Conservation (phyloP, 352 stramenopile genomes). For the Phytophthora cryptogea region DNA sequence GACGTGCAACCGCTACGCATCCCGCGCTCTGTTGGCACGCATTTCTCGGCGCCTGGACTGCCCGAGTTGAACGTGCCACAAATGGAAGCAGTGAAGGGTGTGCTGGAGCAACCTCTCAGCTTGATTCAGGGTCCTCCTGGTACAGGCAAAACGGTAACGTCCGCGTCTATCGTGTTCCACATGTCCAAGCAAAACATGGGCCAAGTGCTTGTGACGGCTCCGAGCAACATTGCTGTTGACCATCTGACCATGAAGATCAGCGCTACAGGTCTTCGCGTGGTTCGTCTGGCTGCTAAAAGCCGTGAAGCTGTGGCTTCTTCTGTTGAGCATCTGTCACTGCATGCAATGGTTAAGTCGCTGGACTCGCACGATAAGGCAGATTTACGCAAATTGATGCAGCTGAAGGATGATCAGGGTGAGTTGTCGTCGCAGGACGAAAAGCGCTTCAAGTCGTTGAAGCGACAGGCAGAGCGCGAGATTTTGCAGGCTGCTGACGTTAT, state of each 20-base stretch:
- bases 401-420: constrained; percentile 97
- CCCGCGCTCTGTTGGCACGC: constrained; percentile 63
- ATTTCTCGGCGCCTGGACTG: constrained; percentile 93
- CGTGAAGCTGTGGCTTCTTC: constrained; percentile 94
- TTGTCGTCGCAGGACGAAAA: constrained; percentile 96
- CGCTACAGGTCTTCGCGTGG: constrained; percentile 96
- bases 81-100: constrained; percentile 93
- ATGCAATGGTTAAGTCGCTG: constrained; percentile 95
- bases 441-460: constrained; percentile 94
- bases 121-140: constrained; percentile 98
- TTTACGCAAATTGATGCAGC: constrained; percentile 90
- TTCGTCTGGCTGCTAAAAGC: constrained; percentile 98
- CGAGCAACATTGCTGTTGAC: constrained; percentile 99
- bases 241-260: constrained; percentile 97
- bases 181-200: constrained; percentile 98
- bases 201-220: constrained; percentile 98
- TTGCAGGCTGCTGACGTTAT: constrained; percentile 99
- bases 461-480: constrained; percentile 95
- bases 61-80: constrained; percentile 98
- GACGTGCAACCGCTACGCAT: constrained; percentile 92
- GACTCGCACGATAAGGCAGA: constrained; percentile 91
- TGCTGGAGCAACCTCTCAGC: constrained; percentile 96
- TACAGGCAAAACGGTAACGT: constrained; percentile 98
- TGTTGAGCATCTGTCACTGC: constrained; percentile 98
- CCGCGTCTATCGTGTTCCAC: constrained; percentile 99